Base-by-base conservation (phyloP, 2,329 filamentous ascomycete species). In the Ceratocystis albifundus region DNA sequence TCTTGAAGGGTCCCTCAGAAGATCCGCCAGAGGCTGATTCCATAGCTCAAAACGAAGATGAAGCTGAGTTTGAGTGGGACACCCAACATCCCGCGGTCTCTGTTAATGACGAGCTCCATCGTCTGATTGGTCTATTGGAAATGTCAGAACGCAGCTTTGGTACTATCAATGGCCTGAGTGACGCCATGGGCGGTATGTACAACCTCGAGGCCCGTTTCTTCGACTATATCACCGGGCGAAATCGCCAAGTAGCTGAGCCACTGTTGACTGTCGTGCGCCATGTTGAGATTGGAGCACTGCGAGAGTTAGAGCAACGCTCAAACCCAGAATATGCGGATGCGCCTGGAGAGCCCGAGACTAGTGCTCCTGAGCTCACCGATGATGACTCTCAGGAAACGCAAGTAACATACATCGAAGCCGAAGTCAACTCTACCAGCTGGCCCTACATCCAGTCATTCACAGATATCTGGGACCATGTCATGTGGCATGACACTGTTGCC, bases 91-190 rank as follows among this genome's bases (percentile, higher is more conserved):
- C 61, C 45, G 61, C 28, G 28, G 48, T 77, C 12, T 73, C 77
- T 20, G 76, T 83, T 67, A 73, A 76, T 64, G 77, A 83, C 28
- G 84, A 87, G 71, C 69, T 86, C 1, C 84, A 86, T 69, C 81
- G 84, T 15, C 72, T 87, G 4, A 80, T 87, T 76, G 84, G 83
- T 8, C 86, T 87, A 68, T 76, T 87, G 2, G 84, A 87, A 66
- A 75, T 74, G 8, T 84, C 84, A 0, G 81, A 86, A 30, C 78
- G 85, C 55, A 81, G 79, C 55, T 86, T 85, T 69, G 84, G 82
- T 15, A 82, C 80, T 0, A 79, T 78, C 25, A 81, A 83, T 66
- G 74, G 76, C 4, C 72, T 86, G 4, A 36, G 69, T 75, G 41
- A 73, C 75, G 12, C 73, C 77, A 25, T 73, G 70, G 28, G 69